Conservation (phyloP, 805 yeast species). For the Ogataea philodendri region DNA sequence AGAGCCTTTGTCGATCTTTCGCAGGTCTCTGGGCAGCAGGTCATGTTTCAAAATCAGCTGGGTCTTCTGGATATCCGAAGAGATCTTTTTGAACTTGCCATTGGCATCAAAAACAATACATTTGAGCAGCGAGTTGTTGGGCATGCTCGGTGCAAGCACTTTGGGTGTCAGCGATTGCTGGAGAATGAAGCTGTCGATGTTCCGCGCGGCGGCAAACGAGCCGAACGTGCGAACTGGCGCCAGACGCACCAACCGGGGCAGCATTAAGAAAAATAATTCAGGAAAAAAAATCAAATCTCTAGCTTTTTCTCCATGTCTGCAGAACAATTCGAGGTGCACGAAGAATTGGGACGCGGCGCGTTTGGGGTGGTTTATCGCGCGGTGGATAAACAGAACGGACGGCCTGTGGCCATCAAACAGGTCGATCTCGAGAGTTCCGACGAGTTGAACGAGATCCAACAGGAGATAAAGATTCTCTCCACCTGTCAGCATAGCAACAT, state of each 20-base stretch:
- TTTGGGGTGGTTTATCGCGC: conserved; percentile 77
- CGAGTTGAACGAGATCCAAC: conserved; percentile 69
- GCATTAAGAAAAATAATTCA: background rate
- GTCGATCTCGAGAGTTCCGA: conserved; percentile 72
- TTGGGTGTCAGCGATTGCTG: conserved; percentile 29
- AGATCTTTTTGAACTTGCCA: conserved; percentile 45
- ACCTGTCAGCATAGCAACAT: conserved; percentile 63
- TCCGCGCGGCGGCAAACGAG: conserved; percentile 4
- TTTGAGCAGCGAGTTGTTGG: conserved; percentile 28
- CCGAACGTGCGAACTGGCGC: conserved; percentile 1
- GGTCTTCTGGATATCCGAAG: conserved; percentile 43
- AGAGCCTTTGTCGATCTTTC: conserved; percentile 48
- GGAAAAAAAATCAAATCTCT: too few relatives aligned
- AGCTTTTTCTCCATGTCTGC: conserved; percentile 27
- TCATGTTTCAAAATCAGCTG: conserved; percentile 45
- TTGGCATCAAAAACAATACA: conserved; percentile 48
- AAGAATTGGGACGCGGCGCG: conserved; percentile 72
- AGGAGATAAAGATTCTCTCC: conserved; percentile 66
- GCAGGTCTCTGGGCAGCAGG: conserved; percentile 50
- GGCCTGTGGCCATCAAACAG: conserved; percentile 59
- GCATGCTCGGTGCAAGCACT: conserved; percentile 8
- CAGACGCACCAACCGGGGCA: too few relatives aligned
- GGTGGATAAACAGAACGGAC: conserved; percentile 40
- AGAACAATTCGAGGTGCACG: conserved; percentile 45
- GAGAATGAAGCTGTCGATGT: conserved; percentile 24